These are phyloP conservation scores for Fraxinus dipetala DNA, from an alignment of 305 asterid genomes.

Conservation along the genomic window DNA sequence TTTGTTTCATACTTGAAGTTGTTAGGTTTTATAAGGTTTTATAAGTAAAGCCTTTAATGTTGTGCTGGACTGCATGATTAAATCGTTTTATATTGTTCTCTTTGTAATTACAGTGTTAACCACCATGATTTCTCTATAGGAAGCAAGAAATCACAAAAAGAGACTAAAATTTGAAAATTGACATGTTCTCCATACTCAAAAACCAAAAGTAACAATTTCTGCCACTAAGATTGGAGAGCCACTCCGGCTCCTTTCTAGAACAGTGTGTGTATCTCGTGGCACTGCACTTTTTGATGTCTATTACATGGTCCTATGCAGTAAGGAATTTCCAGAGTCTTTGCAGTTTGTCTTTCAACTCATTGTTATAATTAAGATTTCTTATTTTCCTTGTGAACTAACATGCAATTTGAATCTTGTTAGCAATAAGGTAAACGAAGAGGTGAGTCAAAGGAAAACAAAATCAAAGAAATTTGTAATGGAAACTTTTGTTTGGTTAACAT, in stretches of 20 bases:
- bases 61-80: slow-evolving; percentile 1
- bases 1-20: slow-evolving; percentile 1
- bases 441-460: not conserved
- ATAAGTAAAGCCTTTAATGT: not conserved
- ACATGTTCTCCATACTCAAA: not conserved
- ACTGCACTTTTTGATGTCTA: not conserved
- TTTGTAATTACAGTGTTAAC: not conserved
- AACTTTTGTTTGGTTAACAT: not conserved
- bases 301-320: not conserved
- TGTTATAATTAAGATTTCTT: not conserved
- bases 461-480: not conserved
- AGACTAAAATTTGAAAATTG: not conserved
- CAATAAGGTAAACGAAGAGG: not conserved
- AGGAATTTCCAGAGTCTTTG: not conserved
- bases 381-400: no score
- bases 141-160: not conserved
- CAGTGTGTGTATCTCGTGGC: not conserved
- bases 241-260: not conserved
- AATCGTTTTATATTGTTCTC: not conserved
- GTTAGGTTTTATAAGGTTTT: not conserved
- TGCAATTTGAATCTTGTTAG: not conserved
- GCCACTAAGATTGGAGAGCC: not conserved
- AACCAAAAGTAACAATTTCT: not conserved
- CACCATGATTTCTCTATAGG: not conserved
- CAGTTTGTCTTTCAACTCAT: not conserved